Conservation (phyloP, 1,284 basidiomycete species). For the Austroboletus niveus region DNA sequence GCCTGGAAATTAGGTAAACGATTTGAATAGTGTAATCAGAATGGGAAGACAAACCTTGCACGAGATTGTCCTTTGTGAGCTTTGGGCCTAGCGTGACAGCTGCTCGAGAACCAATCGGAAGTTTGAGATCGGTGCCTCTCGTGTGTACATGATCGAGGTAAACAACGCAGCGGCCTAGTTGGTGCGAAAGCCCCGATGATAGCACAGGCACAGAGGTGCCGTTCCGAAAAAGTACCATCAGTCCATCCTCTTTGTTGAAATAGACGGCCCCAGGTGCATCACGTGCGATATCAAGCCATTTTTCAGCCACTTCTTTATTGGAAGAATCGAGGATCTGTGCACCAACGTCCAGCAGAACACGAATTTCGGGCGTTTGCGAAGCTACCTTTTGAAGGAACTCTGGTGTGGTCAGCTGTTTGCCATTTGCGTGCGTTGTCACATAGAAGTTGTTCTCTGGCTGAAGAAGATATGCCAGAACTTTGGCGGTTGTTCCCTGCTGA, state of each 20-base stretch:
- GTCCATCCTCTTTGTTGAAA: neutral
- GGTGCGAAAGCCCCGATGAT: neutral
- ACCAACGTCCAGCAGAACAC: neutral
- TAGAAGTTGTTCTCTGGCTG: slow-evolving; percentile 6
- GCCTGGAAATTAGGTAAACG: too few relatives aligned
- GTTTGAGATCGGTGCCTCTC: too few relatives aligned
- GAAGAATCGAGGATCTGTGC: neutral
- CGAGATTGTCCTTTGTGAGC: too few relatives aligned
- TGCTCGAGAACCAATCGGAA: too few relatives aligned
- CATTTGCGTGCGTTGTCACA: neutral
- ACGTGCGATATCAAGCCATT: neutral
- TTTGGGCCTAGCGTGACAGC: too few relatives aligned
- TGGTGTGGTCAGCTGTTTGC: neutral
- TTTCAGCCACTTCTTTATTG: neutral
- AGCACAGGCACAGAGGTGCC: neutral
- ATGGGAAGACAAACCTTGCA: too few relatives aligned
- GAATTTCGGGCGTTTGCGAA: neutral
- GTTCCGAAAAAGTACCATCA: neutral
- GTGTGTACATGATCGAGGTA: too few relatives aligned
- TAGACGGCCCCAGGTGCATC: neutral
- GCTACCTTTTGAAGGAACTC: neutral
- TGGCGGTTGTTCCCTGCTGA: slow-evolving; percentile 26
- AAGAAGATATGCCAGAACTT: slow-evolving; percentile 44
- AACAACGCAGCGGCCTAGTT: neutral
- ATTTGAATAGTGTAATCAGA: too few relatives aligned